These are phyloP conservation scores for Suillus lakei DNA, from an alignment of 768 basidiomycete species.

Conservation along the genomic window DNA sequence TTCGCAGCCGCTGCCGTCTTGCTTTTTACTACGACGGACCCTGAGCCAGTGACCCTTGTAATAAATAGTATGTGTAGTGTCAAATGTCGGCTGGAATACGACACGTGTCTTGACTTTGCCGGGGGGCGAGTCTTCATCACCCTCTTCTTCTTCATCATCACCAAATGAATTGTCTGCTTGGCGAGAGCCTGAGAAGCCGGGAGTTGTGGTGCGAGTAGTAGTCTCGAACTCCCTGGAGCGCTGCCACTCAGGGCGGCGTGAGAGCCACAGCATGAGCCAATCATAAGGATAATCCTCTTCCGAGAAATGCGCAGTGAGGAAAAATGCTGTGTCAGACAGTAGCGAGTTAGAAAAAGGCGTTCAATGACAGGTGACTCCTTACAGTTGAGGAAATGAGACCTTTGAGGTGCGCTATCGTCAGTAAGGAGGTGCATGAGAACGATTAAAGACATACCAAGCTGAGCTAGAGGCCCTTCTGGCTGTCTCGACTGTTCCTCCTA, in stretches of 20 bases:
- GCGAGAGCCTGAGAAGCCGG: slow-evolving; percentile 54
- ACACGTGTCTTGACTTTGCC: slow-evolving; percentile 79
- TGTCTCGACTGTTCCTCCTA: slow-evolving; percentile 88
- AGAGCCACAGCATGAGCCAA: slow-evolving; percentile 92
- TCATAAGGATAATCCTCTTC: slow-evolving; percentile 92
- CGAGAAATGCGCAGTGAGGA: slow-evolving; percentile 88
- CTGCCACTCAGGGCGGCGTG: slow-evolving; percentile 86
- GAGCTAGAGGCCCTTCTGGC: slow-evolving; percentile 82
- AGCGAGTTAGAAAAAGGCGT: slow-evolving; percentile 11
- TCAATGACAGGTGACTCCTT: slow-evolving; percentile 37
- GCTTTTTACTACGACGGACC: slow-evolving; percentile 71
- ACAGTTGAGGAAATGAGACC: slow-evolving; percentile 90
- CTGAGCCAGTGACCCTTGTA: slow-evolving; percentile 86
- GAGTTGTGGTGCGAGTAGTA: slow-evolving; percentile 73
- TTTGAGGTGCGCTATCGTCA: slow-evolving; percentile 31
- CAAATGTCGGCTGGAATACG: slow-evolving; percentile 86
- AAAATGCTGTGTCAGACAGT: slow-evolving; percentile 59
- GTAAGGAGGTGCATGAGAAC: slow-evolving; percentile 12
- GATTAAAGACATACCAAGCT: slow-evolving; percentile 63
- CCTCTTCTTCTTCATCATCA: slow-evolving; percentile 46
- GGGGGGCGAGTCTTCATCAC: slow-evolving; percentile 54
- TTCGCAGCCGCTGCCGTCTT: slow-evolving; percentile 71
- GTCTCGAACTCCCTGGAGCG: slow-evolving; percentile 89
- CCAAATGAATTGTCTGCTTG: slow-evolving; percentile 60
- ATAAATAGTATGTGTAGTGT: slow-evolving; percentile 89